phyloP scores from a whole-genome alignment of 2,329 filamentous ascomycete genomes.

The Botrytis tulipae region DNA sequence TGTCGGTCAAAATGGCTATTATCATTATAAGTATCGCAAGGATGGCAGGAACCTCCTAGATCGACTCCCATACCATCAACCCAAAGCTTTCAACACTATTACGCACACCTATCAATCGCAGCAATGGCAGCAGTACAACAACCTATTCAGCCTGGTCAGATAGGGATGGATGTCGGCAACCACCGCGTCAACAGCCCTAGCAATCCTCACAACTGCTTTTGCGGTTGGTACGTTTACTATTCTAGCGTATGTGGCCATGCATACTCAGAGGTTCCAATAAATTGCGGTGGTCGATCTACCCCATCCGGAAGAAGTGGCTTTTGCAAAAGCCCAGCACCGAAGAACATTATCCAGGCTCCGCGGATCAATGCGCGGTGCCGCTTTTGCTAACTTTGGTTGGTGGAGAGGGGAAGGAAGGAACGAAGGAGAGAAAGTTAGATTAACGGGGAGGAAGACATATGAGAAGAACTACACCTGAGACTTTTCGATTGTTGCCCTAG shows the following conservation, averaged over 20 bases:
- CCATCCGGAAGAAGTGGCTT: neutral
- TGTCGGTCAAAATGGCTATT: too few relatives aligned
- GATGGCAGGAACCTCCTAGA: too few relatives aligned
- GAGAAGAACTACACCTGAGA: neutral
- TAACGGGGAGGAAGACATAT: neutral
- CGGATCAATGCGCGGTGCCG: neutral
- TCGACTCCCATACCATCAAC: neutral
- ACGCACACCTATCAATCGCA: neutral
- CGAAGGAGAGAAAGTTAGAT: neutral
- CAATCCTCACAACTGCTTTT: neutral
- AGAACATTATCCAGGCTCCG: neutral
- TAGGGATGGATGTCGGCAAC: too few relatives aligned
- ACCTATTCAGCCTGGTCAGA: too few relatives aligned
- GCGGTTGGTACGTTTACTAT: neutral
- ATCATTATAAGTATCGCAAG: too few relatives aligned
- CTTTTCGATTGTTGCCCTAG: neutral
- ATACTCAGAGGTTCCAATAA: rapidly evolving
- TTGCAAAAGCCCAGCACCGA: neutral
- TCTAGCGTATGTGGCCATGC: neutral
- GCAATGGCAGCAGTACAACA: neutral
- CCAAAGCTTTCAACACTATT: neutral
- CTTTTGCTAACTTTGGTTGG: neutral
- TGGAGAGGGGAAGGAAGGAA: neutral
- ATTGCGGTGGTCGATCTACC: neutral
- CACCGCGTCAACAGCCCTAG: neutral